Base-by-base conservation (phyloP, 2,329 filamentous ascomycete genomes). In the Xylariaceae sp. region DNA sequence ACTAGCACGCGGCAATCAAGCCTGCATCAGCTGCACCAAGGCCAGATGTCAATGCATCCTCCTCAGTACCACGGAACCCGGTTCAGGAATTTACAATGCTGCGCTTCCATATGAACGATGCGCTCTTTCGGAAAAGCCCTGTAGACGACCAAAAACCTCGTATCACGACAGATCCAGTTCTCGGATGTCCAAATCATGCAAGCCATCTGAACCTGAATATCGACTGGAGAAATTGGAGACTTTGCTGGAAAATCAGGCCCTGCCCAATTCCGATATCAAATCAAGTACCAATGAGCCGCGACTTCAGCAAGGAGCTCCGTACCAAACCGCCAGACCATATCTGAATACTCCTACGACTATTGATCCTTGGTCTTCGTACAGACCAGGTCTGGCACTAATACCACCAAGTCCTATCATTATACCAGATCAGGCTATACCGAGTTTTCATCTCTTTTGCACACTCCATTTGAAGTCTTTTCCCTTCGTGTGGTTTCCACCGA, bases 31-130 rank as follows among this genome's bases (percentile, higher is more conserved):
- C 56, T 79, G 77, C 63, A 71, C 73, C 51, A 74, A 73, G 51
- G 76, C 76, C 39, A 79, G 78, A 58, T 77, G 77, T 68, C 77
- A 76, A 68, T 79, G 77, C 62, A 73, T 77, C 34, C 68, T 75
- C 48, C 68, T 71, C 17, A 59, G 65, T 2, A 65, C 51, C n/a
- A 10, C 56, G 8, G 53, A 48, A 30, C 45, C 59, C 8, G 57
- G 58, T 9, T 17, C 58, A 1, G 58, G 53, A 35, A 54, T 49
- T 15, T 56, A 63, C 37, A 13, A 41, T 5, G 23, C 58, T 9
- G 18, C 49, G 15, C 54, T 53, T 13, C 61, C 53, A 8, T 76
- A 74, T 58, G 74, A 76, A 54, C 75, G 77, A 58, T 80, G 77
- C 50, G 67, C 73, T 52, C 74, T 77, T 4, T 66, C 79, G 1